Base-by-base conservation (phyloP, 371 early-diverging fungal species). In the Mortierella sp. region DNA sequence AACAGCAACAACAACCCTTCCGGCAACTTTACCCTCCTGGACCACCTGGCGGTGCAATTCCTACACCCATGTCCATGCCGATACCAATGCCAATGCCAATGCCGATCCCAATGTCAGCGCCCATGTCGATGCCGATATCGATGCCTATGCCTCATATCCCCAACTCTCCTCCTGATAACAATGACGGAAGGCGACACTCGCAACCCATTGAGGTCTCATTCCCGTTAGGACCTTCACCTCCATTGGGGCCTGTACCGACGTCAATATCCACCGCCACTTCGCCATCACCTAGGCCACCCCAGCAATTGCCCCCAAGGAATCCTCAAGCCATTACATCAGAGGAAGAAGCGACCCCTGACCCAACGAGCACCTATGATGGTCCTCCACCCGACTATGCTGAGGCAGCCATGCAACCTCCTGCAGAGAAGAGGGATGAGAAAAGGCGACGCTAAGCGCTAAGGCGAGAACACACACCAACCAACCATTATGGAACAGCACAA, bases 361-460 rank as follows among this genome's bases (percentile, higher is more conserved):
- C 59, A 7, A 30, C 42, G 9, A 19, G 18, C 9, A 55, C 19
- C 19, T 74, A 74, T 39, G 76, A 74, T 53, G 76, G 76, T 0
- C 76, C 76, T 1, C 76, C 76, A 4, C 76, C 76, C 3, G 76
- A 69, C 21, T 74, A 74, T 58, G 76, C 65, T 0, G 76, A 74
- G 24, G 65, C 64, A 0, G 47, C 69, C 0, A 74, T 74, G 76
- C 54, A 41, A 21, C 65, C 52, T 0, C 76, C 76, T 2, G 68
- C 76, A 18, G 76, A 74, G 50, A 61, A 57, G 45, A 12, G 56
- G 18, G 74, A 74, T 2, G 58, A 74, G 31, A 74, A 74, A 28
- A 60, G 57, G 41, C 45, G 54, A 14, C 43, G 49, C 31, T 64
- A 55, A 19, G 30, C 39, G n/a, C n/a, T n/a, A n/a, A n/a, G n/a